Base-by-base conservation (phyloP, 2,329 filamentous ascomycete genomes). In the Botrytis byssoidea region DNA sequence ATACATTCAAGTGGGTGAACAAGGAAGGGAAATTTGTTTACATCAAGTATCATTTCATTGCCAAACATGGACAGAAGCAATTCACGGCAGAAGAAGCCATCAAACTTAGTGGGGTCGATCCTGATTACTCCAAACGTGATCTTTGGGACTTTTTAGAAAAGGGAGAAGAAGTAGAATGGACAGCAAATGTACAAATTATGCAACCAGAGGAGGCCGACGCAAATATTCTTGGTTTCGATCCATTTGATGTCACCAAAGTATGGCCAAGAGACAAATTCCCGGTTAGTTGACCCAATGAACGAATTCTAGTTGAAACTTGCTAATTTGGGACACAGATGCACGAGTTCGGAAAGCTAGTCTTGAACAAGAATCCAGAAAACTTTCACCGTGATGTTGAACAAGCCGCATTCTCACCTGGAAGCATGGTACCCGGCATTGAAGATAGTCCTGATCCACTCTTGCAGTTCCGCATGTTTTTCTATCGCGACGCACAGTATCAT, bases 341-440 rank as follows among this genome's bases (percentile, higher is more conserved):
- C 29, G 71, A 73, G 95, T 85, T 88, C 68, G 86, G 86, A 4
- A 83, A 83, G 25, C 81, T 88, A 1, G 83, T 85, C 0, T 80
- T 88, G 12, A 88, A 67, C 64, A 67, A 67, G 64, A 67, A 67
- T 29, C 64, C 85, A 0, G 80, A 85, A 78, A 89, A 89, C 81
- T 89, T 89, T 80, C 89, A 89, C 74, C 85, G 86, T 71, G 88
- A 91, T 77, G 90, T 92, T 69, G 91, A 93, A 83, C 90, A 92
- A 80, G 85, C 88, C 25, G 88, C 89, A 1, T 92, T 92, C 85
- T 89, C 86, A 77, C 90, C 90, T 44, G 85, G 88, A 2, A 89
- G 92, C 79, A 82, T 92, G 81, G 85, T 88, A 3, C 90, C 90
- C 1, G 90, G 90, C 60, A 88, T 90, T 69, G 90, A 92, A 81